Evolutionary conservation across 2,329 filamentous ascomycete genomes (phyloP).

Genomic region (Colletotrichum orchidophilum): DNA sequence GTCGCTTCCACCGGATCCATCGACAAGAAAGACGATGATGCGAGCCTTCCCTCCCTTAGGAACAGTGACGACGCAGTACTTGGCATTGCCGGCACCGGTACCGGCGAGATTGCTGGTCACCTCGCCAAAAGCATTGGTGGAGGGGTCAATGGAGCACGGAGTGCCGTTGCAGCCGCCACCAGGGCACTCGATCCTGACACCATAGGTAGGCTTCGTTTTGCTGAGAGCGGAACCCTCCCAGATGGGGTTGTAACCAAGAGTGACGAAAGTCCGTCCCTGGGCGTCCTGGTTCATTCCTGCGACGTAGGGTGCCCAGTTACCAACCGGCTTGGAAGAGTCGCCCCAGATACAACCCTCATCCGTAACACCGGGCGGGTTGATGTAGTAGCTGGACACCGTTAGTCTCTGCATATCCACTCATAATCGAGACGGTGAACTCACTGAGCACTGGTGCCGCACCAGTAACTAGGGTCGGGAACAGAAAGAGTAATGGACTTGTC

Average conservation of each 20-base stretch:
- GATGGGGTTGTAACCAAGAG: conserved; percentile 82
- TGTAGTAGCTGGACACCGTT: conserved; percentile 67
- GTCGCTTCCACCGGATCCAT: conserved; percentile 50
- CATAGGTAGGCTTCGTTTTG: conserved; percentile 69
- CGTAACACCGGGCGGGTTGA: conserved; percentile 77
- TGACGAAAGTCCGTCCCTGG: conserved; percentile 75
- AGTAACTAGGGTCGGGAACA: conserved; percentile 76
- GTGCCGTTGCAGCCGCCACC: conserved; percentile 73
- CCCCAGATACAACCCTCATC: conserved; percentile 78
- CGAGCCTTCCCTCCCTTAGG: conserved; percentile 72
- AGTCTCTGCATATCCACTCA: background rate
- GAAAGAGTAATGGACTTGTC: conserved; percentile 66
- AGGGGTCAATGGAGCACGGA: conserved; percentile 77
- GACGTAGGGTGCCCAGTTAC: conserved; percentile 83
- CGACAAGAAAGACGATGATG: conserved; percentile 68
- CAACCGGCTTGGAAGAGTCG: conserved; percentile 66
- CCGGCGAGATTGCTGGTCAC: conserved; percentile 65
- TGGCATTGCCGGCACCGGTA: conserved; percentile 72
- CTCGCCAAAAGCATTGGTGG: conserved; percentile 61
- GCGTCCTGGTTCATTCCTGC: conserved; percentile 77
- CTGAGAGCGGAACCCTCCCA: conserved; percentile 67
- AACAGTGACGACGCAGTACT: conserved; percentile 82
- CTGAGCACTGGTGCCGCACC: conserved; percentile 79
- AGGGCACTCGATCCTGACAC: conserved; percentile 75
- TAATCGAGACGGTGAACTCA: conserved; percentile 53